Base-by-base conservation (phyloP, 345 rosid species). In the Excoecaria agallocha region DNA sequence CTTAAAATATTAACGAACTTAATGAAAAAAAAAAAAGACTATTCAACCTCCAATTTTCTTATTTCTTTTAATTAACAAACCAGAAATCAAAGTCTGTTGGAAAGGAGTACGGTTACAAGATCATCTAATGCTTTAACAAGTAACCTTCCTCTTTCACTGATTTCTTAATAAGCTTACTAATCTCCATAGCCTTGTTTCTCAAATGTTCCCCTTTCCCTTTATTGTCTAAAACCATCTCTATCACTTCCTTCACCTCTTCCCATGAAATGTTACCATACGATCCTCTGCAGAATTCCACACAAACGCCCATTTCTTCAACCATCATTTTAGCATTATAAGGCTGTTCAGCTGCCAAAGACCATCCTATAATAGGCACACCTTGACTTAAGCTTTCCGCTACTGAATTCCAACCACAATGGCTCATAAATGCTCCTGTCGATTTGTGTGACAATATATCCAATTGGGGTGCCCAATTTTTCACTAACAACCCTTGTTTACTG, bases 341-440 rank as follows among this genome's bases (percentile, higher is more conserved):
- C 68, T 85, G 87, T 74, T 88, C 89, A 0, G 41, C 92, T 0
- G 87, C 89, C 79, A 85, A 74, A 0, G 89, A 87, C 92, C 92
- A 88, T 8, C 86, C 90, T 5, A 88, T 85, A 1, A 84, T 77
- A 0, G 87, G 87, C 55, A 86, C 83, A 0, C 89, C 89, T 70
- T 85, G 84, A 62, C 87, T 86, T 35, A 86, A 82, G 80, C 90
- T 85, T 75, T 88, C 92, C 83, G 79, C 1, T 11, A 76, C 76
- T 1, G 87, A 86, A 72, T 88, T 88, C 92, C 92, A 86, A 8
- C 90, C 90, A 19, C 90, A 86, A 49, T 86, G 86, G 73, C 86
- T 86, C 11, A 86, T 25, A 70, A 88, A 86, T 13, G 81, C 85
- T 35, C 87, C 84, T 0, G 83, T 86, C 0, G 90, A 84, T 25